These are phyloP conservation scores for Pythium phragmiticola DNA, from an alignment of 352 stramenopile genomes.

Conservation along the genomic window DNA sequence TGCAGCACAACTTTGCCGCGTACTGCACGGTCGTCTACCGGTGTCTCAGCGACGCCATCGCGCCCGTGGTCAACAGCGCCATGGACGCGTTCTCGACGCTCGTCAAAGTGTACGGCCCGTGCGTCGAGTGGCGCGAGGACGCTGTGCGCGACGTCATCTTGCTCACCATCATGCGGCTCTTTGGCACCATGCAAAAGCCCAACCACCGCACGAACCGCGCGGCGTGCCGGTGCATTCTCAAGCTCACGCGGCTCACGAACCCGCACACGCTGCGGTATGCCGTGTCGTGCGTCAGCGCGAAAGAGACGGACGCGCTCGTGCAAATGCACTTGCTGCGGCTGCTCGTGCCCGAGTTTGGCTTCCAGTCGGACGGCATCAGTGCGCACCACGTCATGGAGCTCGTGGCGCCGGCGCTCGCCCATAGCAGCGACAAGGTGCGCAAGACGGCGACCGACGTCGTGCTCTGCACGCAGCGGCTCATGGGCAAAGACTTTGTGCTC, in stretches of 20 bases:
- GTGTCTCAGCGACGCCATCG: constrained; percentile 62
- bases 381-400: constrained; percentile 46
- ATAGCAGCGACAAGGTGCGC: constrained; percentile 72
- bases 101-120: constrained; percentile 72
- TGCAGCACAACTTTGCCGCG: constrained; percentile 62
- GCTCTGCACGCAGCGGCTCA: constrained; percentile 67
- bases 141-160: constrained; percentile 60
- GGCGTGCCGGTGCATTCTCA: constrained; percentile 73
- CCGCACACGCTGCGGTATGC: constrained; percentile 69
- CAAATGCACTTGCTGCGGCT: constrained; percentile 83
- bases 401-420: constrained; percentile 45
- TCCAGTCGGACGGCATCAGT: constrained; percentile 69
- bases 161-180: constrained; percentile 59
- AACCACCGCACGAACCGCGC: constrained; percentile 75
- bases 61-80: constrained; percentile 69
- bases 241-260: constrained; percentile 64
- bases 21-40: constrained; percentile 67
- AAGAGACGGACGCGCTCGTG: constrained; percentile 64
- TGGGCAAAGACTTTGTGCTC: constrained; percentile 72
- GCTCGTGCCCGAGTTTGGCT: constrained; percentile 75
- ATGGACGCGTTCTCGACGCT: constrained; percentile 70
- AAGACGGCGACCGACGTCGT: constrained; percentile 77
- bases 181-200: constrained; percentile 72
- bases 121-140: constrained; percentile 70
- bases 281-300: constrained; percentile 70